Base-by-base conservation (phyloP, 805 yeast species). In the Wickerhamomyces chambardii region DNA sequence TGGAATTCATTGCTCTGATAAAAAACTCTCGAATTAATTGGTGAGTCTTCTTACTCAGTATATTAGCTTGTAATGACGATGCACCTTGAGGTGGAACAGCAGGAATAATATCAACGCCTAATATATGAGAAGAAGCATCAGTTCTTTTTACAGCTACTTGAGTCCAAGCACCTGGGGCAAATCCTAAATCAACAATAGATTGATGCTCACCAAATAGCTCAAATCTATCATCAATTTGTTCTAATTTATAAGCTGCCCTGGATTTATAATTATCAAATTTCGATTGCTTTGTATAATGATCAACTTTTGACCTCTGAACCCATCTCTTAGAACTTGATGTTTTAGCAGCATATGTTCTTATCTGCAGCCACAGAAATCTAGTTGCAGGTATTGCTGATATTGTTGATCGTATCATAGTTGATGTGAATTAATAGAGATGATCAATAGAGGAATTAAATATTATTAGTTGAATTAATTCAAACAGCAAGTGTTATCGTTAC, bases 111-210 rank as follows among this genome's bases (percentile, higher is more conserved):
- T 92, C 96, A 10, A 87, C 84, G 5, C 96, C 96, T 11, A 86
- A 51, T 4, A 86, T 74, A 16, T 66, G 61, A 1, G 86, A 80
- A 2, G 59, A 51, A 1, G 68, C 67, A 15, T 55, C 49, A 2
- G 76, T 66, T 36, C 70, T 55, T 35, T 72, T 73, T 8, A 70
- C 59, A 0, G 90, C 89, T 2, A 85, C 89, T 52, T 86, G 95
- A 8, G 90, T 74, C 96, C 96, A 86, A 4, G 95, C 87, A 0
- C 96, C 96, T 0, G 96, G 96, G 0, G 95, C 95, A 55, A 77
- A 87, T 0, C 96, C 95, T 31, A 92, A 61, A 60, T 92, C 98
- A 5, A 92, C 75, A 1, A 92, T 82, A 30, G 75, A 71, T 43
- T 61, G 66, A 0, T 75, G 66, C 3, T 66, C 66, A 28, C 59